A percentile compares a stretch with the other conserved stretches of the same genome.
phyloP scores from a whole-genome alignment of 2,329 filamentous ascomycete species.

The Fusarium coicis region DNA sequence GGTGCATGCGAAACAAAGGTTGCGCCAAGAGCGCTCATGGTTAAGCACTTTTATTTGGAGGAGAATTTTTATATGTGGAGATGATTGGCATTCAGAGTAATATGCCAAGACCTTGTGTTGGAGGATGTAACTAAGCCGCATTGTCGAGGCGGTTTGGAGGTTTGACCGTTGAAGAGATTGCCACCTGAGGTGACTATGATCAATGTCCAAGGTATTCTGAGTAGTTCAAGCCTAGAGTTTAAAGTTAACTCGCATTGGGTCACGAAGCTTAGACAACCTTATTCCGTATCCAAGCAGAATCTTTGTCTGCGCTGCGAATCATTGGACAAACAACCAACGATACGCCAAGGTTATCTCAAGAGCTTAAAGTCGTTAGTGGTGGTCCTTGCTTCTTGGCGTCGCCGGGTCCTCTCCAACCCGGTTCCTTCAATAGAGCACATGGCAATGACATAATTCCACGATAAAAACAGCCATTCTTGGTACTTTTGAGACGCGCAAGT shows the following conservation, averaged over 20 bases:
- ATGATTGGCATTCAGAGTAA: not conserved
- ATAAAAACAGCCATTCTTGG: not conserved
- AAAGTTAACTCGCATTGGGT: too few species aligned
- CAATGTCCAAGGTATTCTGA: too few species aligned
- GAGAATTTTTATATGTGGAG: conserved; percentile 17
- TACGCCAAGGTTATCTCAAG: conserved; percentile 4
- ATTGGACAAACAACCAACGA: not conserved
- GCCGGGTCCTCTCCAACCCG: conserved; percentile 1
- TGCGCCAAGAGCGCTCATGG: not conserved
- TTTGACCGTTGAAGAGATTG: not conserved
- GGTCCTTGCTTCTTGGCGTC: not conserved
- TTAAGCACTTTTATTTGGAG: conserved; percentile 21
- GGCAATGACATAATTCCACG: not conserved
- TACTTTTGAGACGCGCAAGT: not conserved
- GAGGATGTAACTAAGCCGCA: not conserved
- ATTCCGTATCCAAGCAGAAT: not conserved
- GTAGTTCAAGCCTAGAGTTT: too few species aligned
- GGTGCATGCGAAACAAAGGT: not conserved
- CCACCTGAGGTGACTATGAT: not conserved
- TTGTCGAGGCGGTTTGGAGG: not conserved
- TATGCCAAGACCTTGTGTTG: not conserved
- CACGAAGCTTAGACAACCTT: not conserved
- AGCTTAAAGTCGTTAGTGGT: conserved; percentile 13
- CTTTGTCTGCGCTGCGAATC: not conserved
- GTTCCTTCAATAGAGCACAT: not conserved